Conservation (phyloP, 208 protist species). For the Trypanosoma platydactyli region DNA sequence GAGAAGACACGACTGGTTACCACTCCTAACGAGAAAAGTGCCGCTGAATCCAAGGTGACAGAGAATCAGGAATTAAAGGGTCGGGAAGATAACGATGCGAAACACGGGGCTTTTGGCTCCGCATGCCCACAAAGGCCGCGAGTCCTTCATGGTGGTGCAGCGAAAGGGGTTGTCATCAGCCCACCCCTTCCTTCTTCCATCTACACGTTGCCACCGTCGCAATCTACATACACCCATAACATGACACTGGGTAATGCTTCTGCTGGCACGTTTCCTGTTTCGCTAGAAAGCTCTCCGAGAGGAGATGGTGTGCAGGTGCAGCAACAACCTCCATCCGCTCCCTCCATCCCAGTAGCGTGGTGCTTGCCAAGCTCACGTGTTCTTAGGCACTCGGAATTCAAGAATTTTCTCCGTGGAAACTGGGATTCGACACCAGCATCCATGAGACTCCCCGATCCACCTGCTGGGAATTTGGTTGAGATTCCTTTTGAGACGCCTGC, state of each 20-base stretch:
- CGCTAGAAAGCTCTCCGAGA: too few species aligned
- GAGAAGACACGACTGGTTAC: background rate
- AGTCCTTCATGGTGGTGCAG: background rate
- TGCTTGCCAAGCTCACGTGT: conserved; percentile 34
- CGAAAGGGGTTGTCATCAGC: background rate
- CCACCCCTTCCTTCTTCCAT: background rate
- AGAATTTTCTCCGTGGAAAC: conserved; percentile 61
- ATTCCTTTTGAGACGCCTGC: background rate
- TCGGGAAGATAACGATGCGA: too few species aligned
- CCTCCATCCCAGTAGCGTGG: conserved; percentile 15
- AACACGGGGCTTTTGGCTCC: too few species aligned
- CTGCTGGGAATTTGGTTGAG: background rate
- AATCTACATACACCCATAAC: background rate
- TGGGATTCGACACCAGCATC: conserved; percentile 29
- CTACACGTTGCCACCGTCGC: background rate
- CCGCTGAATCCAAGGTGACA: background rate
- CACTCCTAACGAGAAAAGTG: background rate
- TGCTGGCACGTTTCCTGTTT: too few species aligned
- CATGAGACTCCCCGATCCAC: background rate
- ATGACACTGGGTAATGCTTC: too few species aligned
- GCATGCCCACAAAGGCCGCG: too few species aligned
- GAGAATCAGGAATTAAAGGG: background rate
- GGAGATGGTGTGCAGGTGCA: too few species aligned
- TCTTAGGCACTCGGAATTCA: conserved; percentile 52
- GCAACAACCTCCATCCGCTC: background rate